phyloP scores from a whole-genome alignment of 2,329 filamentous ascomycete genomes.

The Beauveria australis region DNA sequence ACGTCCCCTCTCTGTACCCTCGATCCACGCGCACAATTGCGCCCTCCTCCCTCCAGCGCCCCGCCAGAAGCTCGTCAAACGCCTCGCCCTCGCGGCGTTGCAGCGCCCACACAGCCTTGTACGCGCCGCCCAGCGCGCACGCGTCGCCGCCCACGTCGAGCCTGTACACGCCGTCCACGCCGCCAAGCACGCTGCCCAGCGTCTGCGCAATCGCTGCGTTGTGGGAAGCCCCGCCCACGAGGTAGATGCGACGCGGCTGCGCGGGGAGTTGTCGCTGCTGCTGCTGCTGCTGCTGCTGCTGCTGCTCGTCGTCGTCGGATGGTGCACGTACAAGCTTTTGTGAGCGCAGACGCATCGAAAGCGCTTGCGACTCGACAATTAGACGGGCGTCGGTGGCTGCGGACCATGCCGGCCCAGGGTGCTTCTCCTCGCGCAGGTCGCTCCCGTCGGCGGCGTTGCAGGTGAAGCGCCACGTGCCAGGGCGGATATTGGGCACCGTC shows the following conservation, averaged over 20 bases:
- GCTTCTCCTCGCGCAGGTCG: conserved; percentile 31
- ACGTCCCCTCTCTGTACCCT: conserved; percentile 68
- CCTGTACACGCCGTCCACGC: conserved; percentile 81
- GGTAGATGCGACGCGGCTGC: conserved; percentile 83
- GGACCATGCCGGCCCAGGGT: conserved; percentile 30
- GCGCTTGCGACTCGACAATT: conserved; percentile 91
- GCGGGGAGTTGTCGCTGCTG: conserved; percentile 51
- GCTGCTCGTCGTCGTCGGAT: too few species aligned
- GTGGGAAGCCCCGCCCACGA: conserved; percentile 84
- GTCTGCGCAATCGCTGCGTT: conserved; percentile 85
- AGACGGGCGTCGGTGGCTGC: conserved; percentile 66
- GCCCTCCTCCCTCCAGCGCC: conserved; percentile 75
- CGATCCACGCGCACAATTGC: conserved; percentile 76
- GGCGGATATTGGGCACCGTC: conserved; percentile 83
- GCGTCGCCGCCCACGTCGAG: conserved; percentile 93
- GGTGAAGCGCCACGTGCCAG: conserved; percentile 80
- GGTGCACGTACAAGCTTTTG: conserved; percentile 61
- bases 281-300: not conserved
- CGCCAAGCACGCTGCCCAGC: conserved; percentile 81
- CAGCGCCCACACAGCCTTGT: conserved; percentile 91
- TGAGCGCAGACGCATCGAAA: conserved; percentile 82
- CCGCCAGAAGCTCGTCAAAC: conserved; percentile 81
- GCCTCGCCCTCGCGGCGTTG: conserved; percentile 61
- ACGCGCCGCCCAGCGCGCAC: conserved; percentile 86
- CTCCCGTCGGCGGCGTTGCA: conserved; percentile 45